A percentile compares a stretch with the other conserved stretches of the same genome.
Conservation (phyloP, 2,329 filamentous ascomycete genomes). For the Stachybotrys echinatus region DNA sequence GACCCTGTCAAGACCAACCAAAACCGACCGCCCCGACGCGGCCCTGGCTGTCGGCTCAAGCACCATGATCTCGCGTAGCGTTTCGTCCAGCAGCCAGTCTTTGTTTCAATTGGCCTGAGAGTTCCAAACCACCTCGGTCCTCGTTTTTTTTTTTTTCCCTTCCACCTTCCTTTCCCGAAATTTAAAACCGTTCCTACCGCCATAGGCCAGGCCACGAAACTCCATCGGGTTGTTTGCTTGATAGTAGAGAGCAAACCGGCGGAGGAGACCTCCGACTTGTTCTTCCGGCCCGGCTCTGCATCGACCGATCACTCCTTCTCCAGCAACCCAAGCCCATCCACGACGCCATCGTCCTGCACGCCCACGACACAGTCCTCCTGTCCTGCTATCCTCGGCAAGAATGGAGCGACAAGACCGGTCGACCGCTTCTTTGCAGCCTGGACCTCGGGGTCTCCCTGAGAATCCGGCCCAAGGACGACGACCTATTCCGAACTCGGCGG, state of each 20-base stretch:
- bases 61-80: not conserved
- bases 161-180: not conserved
- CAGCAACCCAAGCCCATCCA: not conserved
- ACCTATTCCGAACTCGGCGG: constrained; percentile 30
- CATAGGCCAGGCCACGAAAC: constrained; percentile 1
- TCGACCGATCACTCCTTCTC: not conserved
- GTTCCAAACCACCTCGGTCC: not conserved
- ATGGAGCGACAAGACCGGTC: constrained; percentile 30
- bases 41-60: not conserved
- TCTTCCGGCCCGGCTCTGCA: not conserved
- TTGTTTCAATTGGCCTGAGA: not conserved
- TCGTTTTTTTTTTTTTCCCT: not conserved
- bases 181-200: constrained; percentile 8
- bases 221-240: not conserved
- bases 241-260: not conserved
- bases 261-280: not conserved
- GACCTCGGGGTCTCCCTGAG: constrained; percentile 33
- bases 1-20: not conserved
- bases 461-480: constrained; percentile 32
- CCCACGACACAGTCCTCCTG: not conserved
- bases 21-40: not conserved
- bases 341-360: not conserved
- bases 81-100: not conserved
- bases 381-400: constrained; percentile 12
- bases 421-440: constrained; percentile 12